These are phyloP conservation scores for Bodo saltans DNA, from an alignment of 78 protist species.

Conservation along the genomic window DNA sequence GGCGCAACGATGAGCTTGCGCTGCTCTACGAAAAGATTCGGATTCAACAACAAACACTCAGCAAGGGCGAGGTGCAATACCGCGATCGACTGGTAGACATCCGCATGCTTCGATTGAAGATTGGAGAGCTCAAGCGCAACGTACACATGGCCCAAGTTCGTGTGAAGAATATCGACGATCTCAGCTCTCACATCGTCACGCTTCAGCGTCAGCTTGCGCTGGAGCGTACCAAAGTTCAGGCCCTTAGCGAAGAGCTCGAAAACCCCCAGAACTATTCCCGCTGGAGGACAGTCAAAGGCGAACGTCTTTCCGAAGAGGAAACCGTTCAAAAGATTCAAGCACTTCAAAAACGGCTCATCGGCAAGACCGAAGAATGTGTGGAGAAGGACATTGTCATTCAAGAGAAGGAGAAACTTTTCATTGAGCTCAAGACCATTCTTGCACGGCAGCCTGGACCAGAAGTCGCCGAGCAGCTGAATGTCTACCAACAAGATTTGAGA, in stretches of 20 bases:
- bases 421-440: conserved; percentile 73
- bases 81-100: conserved; percentile 60
- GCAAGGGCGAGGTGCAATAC: conserved; percentile 75
- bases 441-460: conserved; percentile 81
- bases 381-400: conserved; percentile 71
- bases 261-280: conserved; percentile 87
- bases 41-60: conserved; percentile 70
- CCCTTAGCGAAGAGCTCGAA: conserved; percentile 82
- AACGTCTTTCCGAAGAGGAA: conserved; percentile 64
- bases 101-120: conserved; percentile 53
- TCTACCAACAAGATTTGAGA: conserved; percentile 38
- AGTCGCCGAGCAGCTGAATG: conserved; percentile 62
- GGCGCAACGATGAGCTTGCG: conserved; percentile 88
- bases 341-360: conserved; percentile 78
- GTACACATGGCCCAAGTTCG: conserved; percentile 14
- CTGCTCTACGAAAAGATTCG: conserved; percentile 82
- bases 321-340: conserved; percentile 78
- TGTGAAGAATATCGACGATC: conserved; percentile 33
- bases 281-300: conserved; percentile 71
- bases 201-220: conserved; percentile 74
- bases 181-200: conserved; percentile 52
- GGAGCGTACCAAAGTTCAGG: conserved; percentile 67
- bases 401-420: conserved; percentile 73
- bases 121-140: conserved; percentile 52
- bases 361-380: conserved; percentile 67